A percentile compares a stretch with the other conserved stretches of the same genome.
Conservation (phyloP, 2,329 filamentous ascomycete species). For the Thielaviopsis ethacetica region DNA sequence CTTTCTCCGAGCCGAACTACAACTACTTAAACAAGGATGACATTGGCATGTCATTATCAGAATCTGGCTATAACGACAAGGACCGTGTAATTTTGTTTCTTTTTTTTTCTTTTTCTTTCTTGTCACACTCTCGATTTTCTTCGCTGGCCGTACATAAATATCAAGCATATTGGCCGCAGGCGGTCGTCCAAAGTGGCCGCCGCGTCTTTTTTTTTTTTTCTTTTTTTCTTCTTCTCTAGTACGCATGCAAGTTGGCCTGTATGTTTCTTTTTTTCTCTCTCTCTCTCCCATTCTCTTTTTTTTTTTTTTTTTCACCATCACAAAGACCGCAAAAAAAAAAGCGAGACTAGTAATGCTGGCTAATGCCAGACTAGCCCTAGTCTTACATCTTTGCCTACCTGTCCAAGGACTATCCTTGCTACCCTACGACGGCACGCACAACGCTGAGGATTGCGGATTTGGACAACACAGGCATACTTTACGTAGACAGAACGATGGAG, state of each 20-base stretch:
- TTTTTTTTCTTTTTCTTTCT: background rate
- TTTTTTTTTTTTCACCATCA: background rate
- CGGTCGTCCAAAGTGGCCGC: background rate
- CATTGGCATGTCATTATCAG: background rate
- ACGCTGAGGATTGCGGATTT: background rate
- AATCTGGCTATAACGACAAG: background rate
- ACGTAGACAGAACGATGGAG: background rate
- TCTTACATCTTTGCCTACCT: background rate
- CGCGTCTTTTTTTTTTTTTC: too few species aligned
- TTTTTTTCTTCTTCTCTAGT: background rate
- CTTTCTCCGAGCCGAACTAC: too few species aligned
- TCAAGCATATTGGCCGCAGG: background rate
- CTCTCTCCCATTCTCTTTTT: too few species aligned
- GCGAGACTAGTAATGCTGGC: background rate
- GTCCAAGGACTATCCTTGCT: background rate
- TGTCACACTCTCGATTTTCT: background rate
- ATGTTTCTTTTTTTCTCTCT: background rate
- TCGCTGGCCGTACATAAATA: background rate
- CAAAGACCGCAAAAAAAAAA: background rate
- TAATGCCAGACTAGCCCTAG: background rate
- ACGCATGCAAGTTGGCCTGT: background rate
- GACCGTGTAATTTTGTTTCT: background rate
- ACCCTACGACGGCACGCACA: background rate
- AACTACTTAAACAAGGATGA: too few species aligned
- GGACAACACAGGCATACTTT: background rate